Conservation (phyloP, 148 eudicot species). For the Fagopyrum tataricum region DNA sequence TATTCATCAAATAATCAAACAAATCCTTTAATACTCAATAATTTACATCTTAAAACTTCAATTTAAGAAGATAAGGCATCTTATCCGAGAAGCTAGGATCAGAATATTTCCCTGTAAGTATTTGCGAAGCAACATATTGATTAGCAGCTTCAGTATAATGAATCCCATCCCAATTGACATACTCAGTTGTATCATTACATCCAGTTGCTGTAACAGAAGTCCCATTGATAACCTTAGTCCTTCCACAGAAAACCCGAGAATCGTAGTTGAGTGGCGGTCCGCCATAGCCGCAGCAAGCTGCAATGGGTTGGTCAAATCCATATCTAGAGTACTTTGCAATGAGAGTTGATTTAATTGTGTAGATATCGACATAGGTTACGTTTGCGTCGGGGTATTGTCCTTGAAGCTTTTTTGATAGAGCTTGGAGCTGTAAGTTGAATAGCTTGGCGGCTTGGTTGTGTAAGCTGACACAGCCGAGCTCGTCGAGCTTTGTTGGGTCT, state of each 20-base stretch:
- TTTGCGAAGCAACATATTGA: slow-evolving; percentile 48
- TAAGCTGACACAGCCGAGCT: slow-evolving; percentile 60
- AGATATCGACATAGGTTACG: slow-evolving; percentile 70
- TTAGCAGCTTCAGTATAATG: slow-evolving; percentile 74
- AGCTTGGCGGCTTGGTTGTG: slow-evolving; percentile 88
- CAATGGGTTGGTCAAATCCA: slow-evolving; percentile 77
- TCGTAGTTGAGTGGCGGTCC: slow-evolving; percentile 82
- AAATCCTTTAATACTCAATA: not conserved
- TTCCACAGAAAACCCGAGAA: slow-evolving; percentile 56
- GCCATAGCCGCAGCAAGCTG: slow-evolving; percentile 90
- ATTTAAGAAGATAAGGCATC: slow-evolving; percentile 52
- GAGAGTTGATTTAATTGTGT: slow-evolving; percentile 69
- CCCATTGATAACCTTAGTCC: slow-evolving; percentile 61
- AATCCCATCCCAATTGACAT: slow-evolving; percentile 67
- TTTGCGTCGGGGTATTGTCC: slow-evolving; percentile 61
- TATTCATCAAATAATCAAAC: slow-evolving; percentile 16
- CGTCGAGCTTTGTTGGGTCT: slow-evolving; percentile 67
- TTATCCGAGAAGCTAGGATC: slow-evolving; percentile 53
- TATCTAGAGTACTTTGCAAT: slow-evolving; percentile 71
- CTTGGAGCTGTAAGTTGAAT: slow-evolving; percentile 78
- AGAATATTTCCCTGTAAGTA: slow-evolving; percentile 58
- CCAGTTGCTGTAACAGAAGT: slow-evolving; percentile 55
- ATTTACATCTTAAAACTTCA: slow-evolving; percentile 29
- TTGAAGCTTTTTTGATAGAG: slow-evolving; percentile 60
- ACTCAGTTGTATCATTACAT: slow-evolving; percentile 52